phyloP scores from a whole-genome alignment of 441 rosid species.

The Jatropha podagrica region DNA sequence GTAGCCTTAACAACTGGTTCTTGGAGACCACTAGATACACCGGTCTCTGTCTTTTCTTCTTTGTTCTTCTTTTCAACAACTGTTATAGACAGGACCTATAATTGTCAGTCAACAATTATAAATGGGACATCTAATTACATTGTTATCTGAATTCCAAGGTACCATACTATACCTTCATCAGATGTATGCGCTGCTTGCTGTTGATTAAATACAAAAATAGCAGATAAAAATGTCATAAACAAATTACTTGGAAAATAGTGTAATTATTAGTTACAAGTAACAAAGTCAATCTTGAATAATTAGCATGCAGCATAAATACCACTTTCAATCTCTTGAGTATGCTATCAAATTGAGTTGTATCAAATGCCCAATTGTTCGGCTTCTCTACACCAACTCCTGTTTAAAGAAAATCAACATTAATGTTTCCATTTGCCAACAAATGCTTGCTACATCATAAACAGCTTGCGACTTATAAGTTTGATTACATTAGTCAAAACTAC shows the following conservation, averaged over 20 bases:
- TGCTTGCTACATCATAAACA: too few relatives aligned
- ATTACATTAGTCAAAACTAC: neutral
- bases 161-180: conserved; percentile 71
- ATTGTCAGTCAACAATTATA: neutral
- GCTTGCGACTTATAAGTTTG: neutral
- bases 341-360: conserved; percentile 89
- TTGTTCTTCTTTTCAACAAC: conserved; percentile 42
- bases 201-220: conserved; percentile 20
- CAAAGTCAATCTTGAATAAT: neutral
- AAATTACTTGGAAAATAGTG: neutral
- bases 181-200: conserved; percentile 63
- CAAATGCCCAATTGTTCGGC: conserved; percentile 95
- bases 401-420: conserved; percentile 5
- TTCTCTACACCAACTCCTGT: conserved; percentile 90
- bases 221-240: neutral
- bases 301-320: conserved; percentile 47
- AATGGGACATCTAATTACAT: neutral
- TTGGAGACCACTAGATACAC: conserved; percentile 34
- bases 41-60: conserved; percentile 37
- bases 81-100: conserved; percentile 23
- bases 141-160: neutral
- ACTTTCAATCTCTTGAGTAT: conserved; percentile 94
- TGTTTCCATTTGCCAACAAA: neutral
- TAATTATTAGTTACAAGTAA: neutral
- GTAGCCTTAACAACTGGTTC: conserved; percentile 59